Evolutionary conservation across 345 rosid genomes (phyloP), one percentile per base, ranked within the genome.

Genomic region (Diplotaxis tenuifolia): DNA sequence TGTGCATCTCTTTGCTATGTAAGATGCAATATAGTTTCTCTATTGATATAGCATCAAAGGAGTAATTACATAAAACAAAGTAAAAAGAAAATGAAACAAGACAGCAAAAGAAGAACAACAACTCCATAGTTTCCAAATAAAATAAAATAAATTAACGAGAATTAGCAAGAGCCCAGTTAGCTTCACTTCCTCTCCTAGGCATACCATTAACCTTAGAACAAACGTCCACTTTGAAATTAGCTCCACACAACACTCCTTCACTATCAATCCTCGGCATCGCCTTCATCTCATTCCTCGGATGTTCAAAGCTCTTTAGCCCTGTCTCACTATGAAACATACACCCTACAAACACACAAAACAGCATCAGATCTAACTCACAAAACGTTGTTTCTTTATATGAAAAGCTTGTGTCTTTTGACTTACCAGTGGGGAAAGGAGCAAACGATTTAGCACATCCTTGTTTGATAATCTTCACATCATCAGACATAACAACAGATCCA

Each of bases 251-350:
- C 1, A 80, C 91, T 1, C 99, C 99, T 67, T 90, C 97, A 52
- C 98, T 92, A 34, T 96, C 99, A 57, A 81, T 78, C 75, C 99
- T 92, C 1, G 91, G 85, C 97, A 96, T 87, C 7, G 99, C 96
- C 82, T 87, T 89, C 79, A 96, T 67, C 82, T 80, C 75, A 73
- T 80, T 84, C 61, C 59, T 88, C 0, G 97, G 99, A 73, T 92
- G 97, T 65, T 95, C 99, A 50, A 88, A 95, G 79, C 96, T 95
- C 93, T 79, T 89, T 77, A 95, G 65, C 15, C 97, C 97, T 11
- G 81, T 81, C 28, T 85, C 91, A 25, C 88, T 87, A 58, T 90
- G 92, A 75, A 92, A 95, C 92, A 92, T 87, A 60, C 90, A 95
- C 5, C 97, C 95, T 88, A 76, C 67, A 61, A 10, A 52, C 16